phyloP scores from a whole-genome alignment of 805 yeast species.

The Yarrowia porcina region DNA sequence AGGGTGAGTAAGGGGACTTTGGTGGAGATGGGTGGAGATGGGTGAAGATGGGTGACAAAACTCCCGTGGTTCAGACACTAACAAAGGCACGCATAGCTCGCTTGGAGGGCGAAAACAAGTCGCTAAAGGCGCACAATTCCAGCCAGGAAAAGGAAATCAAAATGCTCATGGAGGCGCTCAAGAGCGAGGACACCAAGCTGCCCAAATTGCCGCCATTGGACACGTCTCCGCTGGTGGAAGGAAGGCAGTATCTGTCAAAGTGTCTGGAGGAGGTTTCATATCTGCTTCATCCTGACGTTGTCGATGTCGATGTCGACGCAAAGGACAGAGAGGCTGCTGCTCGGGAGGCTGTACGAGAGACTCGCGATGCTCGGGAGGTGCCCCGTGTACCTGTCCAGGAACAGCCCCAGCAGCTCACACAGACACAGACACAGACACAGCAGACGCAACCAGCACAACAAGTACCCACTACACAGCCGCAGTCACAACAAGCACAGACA shows the following conservation, averaged over 20 bases:
- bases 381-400: conserved; percentile 16
- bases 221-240: conserved; percentile 31
- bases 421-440: neutral
- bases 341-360: neutral
- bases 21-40: too few species aligned
- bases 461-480: neutral
- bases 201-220: conserved; percentile 14
- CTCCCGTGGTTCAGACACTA: neutral
- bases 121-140: conserved; percentile 35
- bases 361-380: neutral
- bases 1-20: conserved; percentile 43
- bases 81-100: conserved; percentile 44
- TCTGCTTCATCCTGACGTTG: conserved; percentile 34
- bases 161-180: conserved; percentile 34
- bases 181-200: conserved; percentile 11
- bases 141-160: conserved; percentile 33
- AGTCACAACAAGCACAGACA: neutral
- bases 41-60: too few species aligned
- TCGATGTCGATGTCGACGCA: conserved; percentile 9
- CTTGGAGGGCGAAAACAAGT: conserved; percentile 53
- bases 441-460: neutral
- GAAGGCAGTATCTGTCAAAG: conserved; percentile 37
- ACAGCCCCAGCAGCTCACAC: neutral
- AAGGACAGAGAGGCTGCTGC: neutral
- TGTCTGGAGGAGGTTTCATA: conserved; percentile 41